A percentile compares a stretch with the other conserved stretches of the same genome.
phyloP scores from a whole-genome alignment of 1,139 yeast genomes.

The Pichia sp. region DNA sequence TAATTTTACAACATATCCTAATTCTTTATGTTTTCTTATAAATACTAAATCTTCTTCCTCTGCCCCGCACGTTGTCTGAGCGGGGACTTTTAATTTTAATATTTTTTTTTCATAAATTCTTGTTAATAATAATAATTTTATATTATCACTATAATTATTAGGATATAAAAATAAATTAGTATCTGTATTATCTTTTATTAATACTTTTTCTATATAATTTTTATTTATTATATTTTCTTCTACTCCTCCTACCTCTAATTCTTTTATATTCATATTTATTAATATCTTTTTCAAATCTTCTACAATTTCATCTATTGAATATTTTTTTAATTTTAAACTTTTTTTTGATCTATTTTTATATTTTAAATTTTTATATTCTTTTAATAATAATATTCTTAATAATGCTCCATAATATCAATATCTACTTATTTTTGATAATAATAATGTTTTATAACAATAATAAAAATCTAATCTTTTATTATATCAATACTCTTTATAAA shows the following conservation, averaged over 20 bases:
- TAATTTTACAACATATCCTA: slow-evolving; percentile 2
- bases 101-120: neutral
- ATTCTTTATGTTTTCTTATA: neutral
- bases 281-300: neutral
- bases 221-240: neutral
- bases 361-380: slow-evolving; percentile 2
- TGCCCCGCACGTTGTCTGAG: too few relatives aligned
- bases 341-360: neutral
- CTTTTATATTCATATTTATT: neutral
- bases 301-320: neutral
- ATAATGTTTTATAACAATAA: neutral
- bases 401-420: slow-evolving; percentile 2
- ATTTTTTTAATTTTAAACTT: slow-evolving; percentile 1
- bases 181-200: slow-evolving; percentile 1
- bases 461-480: slow-evolving; percentile 1
- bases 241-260: neutral
- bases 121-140: slow-evolving; percentile 1
- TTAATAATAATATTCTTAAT: neutral
- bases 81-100: neutral
- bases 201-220: neutral
- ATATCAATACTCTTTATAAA: neutral
- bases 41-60: slow-evolving; percentile 1
- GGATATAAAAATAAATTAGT: neutral
- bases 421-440: neutral
- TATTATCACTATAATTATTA: neutral